Percentiles rank a stretch among this genome's conserved stretches.
phyloP scores from a whole-genome alignment of 2,329 filamentous ascomycete genomes.

The Fonsecaea multimorphosa region DNA sequence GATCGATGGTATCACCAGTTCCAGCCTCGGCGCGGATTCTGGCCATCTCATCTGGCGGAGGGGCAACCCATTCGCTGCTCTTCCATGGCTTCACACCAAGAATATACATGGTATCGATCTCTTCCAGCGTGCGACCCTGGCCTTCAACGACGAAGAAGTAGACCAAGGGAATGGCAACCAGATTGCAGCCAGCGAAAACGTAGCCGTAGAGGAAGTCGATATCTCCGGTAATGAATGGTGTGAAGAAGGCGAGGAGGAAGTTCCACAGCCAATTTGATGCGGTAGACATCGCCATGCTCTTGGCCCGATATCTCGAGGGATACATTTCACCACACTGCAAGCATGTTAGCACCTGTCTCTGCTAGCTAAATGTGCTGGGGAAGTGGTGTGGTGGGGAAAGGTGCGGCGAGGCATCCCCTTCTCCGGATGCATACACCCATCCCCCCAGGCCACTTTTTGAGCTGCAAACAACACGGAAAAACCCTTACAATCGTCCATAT shows the following conservation, averaged over 20 bases:
- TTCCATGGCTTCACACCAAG: constrained; percentile 65
- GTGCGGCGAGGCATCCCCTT: neutral
- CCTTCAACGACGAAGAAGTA: constrained; percentile 81
- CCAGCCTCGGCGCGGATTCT: constrained; percentile 37
- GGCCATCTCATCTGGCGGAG: constrained; percentile 38
- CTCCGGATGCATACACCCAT: neutral
- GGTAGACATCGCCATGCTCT: constrained; percentile 47
- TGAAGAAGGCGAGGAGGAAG: constrained; percentile 79
- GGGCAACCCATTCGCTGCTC: constrained; percentile 31
- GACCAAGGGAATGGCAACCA: constrained; percentile 68
- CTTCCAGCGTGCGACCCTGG: constrained; percentile 71
- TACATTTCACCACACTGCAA: constrained; percentile 50
- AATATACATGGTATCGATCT: constrained; percentile 80
- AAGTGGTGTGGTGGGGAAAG: neutral
- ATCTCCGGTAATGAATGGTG: constrained; percentile 73
- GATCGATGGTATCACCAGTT: constrained; percentile 30
- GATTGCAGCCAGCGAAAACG: constrained; percentile 76
- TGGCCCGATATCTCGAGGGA: constrained; percentile 49
- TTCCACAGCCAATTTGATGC: constrained; percentile 81
- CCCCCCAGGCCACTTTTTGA: neutral
- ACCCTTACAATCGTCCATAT: constrained; percentile 51
- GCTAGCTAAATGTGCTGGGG: neutral
- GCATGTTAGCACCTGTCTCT: neutral
- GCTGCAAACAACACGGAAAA: neutral
- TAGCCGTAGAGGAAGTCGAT: constrained; percentile 81